Evolutionary conservation across 225 moss, liverwort and hornwort species (phyloP), one percentile per base, ranked within the genome.

Genomic region (Physcomitrellopsis africana): DNA sequence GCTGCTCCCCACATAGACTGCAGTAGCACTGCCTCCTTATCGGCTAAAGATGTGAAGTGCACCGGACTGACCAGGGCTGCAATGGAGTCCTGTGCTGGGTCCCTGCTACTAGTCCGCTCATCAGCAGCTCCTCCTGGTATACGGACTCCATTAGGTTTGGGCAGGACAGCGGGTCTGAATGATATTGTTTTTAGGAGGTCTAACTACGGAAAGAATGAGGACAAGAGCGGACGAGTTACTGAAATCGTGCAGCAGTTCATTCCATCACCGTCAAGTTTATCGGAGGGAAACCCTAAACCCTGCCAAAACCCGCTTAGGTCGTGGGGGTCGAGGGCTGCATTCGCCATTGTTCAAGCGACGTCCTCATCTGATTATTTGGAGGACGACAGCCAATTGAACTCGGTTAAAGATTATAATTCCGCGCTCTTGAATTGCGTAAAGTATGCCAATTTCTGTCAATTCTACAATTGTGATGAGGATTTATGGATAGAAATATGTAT

Each of bases 371-470:
- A 65, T 12, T 70, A 75, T 29, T 52, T 72, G 72, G 82, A 49
- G 52, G 54, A 61, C 3, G 75, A 64, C 18, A 72, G 63, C 37
- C 60, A 63, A 0, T 64, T 85, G 69, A 69, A 7, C 43, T 79
- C 85, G 7, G 74, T 89, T 43, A 81, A 83, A 76, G 89, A 89
- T 48, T 89, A 79, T 77, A 89, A 89, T 66, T 74, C 76, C 41
- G 83, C 78, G 17, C 81, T 89, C 63, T 74, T 86, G 79, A 74
- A 68, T 23, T 89, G 76, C 70, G 81, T 81, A 5, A 83, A 83
- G 89, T 86, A n/a, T 43, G 63, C 57, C 67, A 1, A 8, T 22
- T 47, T 52, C 47, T 27, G 47, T 7, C 79, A 32, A 75, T 22
- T 62, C 5, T 66, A 3, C 60, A 11, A 17, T 53, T 52, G n/a